A percentile compares a stretch with the other conserved stretches of the same genome.
phyloP scores from a whole-genome alignment of 1,284 basidiomycete genomes.

The Tilletia walkeri region DNA sequence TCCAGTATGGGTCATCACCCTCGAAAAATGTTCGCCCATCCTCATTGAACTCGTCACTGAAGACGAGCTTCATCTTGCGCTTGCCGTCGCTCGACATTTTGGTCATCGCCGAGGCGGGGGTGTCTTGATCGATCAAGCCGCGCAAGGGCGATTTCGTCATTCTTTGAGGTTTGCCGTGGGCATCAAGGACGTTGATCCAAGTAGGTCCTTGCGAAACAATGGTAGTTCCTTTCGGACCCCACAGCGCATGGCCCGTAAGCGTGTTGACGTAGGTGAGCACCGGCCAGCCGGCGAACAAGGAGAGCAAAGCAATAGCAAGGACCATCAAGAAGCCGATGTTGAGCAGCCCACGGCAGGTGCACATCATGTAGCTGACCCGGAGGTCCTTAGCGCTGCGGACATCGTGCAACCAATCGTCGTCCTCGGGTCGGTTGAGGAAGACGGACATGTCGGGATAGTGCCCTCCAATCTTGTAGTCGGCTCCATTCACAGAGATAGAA shows the following conservation, averaged over 20 bases:
- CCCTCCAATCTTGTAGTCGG: conserved; percentile 1
- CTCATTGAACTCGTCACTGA: conserved; percentile 70
- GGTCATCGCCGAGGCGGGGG: conserved; percentile 30
- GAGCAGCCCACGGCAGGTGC: conserved; percentile 37
- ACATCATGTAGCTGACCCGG: not conserved
- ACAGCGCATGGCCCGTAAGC: not conserved
- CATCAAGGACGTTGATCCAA: not conserved
- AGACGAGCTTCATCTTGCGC: conserved; percentile 62
- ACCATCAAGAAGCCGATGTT: conserved; percentile 41
- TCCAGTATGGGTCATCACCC: conserved; percentile 53
- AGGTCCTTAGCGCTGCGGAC: not conserved
- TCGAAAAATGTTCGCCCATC: conserved; percentile 65
- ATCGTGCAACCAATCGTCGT: conserved; percentile 10
- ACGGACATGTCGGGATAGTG: not conserved
- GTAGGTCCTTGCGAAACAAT: not conserved
- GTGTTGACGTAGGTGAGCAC: conserved; percentile 40
- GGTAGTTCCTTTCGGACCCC: not conserved
- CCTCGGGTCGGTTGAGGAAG: conserved; percentile 5
- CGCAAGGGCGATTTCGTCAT: not conserved
- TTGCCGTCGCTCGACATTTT: conserved; percentile 29
- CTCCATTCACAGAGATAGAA: not conserved
- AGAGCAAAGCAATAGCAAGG: conserved; percentile 39
- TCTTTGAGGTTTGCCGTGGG: not conserved
- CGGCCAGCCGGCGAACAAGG: conserved; percentile 54
- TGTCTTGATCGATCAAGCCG: conserved; percentile 44